phyloP scores from a whole-genome alignment of 2,329 filamentous ascomycete species.

The Ceratocystis eucalypticola region DNA sequence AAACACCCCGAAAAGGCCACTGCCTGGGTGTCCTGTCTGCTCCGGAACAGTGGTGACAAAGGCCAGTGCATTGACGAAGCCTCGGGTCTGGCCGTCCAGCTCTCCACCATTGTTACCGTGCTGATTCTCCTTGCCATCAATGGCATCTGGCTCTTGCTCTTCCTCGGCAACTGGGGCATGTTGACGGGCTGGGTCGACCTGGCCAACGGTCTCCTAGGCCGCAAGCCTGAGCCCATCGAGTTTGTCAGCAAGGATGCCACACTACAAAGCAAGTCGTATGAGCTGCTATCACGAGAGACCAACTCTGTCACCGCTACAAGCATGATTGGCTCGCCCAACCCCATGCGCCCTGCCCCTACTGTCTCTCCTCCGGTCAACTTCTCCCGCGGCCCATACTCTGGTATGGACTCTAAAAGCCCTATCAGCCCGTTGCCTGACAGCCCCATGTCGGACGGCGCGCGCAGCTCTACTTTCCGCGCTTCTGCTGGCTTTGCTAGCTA shows the following conservation, averaged over 20 bases:
- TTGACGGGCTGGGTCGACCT: slow-evolving; percentile 68
- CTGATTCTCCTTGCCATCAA: slow-evolving; percentile 73
- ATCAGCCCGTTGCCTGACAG: neutral
- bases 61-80: slow-evolving; percentile 51
- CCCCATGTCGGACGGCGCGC: neutral
- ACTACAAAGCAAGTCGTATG: slow-evolving; percentile 57
- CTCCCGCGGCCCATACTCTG: neutral
- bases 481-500: neutral
- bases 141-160: slow-evolving; percentile 70
- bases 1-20: slow-evolving; percentile 40
- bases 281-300: slow-evolving; percentile 58
- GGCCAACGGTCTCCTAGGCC: slow-evolving; percentile 34
- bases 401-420: slow-evolving; percentile 4
- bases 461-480: neutral
- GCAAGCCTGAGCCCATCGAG: slow-evolving; percentile 46
- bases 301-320: slow-evolving; percentile 39
- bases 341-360: slow-evolving; percentile 17
- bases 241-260: slow-evolving; percentile 82
- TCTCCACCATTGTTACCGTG: slow-evolving; percentile 67
- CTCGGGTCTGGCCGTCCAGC: slow-evolving; percentile 50
- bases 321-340: slow-evolving; percentile 21
- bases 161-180: slow-evolving; percentile 77
- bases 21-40: slow-evolving; percentile 64
- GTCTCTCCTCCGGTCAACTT: neutral
- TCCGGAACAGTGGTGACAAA: slow-evolving; percentile 43